These are phyloP conservation scores for Tarenaya hassleriana DNA, from an alignment of 345 rosid genomes.

Conservation along the genomic window DNA sequence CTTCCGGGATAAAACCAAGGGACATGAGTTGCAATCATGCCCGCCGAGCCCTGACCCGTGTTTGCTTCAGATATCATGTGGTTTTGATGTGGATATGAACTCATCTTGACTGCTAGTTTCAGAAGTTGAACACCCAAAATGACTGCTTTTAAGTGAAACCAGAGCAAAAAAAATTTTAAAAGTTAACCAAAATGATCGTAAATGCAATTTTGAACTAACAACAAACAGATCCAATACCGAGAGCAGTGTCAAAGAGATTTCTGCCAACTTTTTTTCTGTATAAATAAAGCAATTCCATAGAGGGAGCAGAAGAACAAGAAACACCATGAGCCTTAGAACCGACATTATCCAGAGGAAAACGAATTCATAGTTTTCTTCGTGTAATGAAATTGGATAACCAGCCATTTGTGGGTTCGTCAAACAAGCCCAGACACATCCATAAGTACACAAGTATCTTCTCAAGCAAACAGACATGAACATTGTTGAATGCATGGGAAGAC, in stretches of 20 bases:
- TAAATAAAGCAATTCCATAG: not conserved
- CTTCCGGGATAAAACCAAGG: slow-evolving; percentile 37
- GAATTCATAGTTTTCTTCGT: not conserved
- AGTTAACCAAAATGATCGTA: not conserved
- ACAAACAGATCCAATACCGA: not conserved
- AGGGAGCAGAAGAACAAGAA: not conserved
- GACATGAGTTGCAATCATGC: slow-evolving; percentile 30
- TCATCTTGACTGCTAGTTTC: slow-evolving; percentile 35
- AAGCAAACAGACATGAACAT: slow-evolving; percentile 4
- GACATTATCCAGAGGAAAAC: no score
- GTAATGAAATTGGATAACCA: not conserved
- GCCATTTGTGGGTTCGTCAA: not conserved
- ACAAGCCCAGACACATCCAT: no score
- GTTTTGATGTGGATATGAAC: slow-evolving; percentile 35
- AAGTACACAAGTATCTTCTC: not conserved
- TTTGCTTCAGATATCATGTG: slow-evolving; percentile 34
- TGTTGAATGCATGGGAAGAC: not conserved
- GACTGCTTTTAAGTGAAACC: slow-evolving; percentile 4
- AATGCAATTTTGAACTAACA: slow-evolving; percentile 2
- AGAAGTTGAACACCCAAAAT: slow-evolving; percentile 10
- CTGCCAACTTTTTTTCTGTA: no score
- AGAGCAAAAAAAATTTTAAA: slow-evolving; percentile 8
- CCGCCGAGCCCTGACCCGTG: no score
- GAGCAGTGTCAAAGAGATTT: slow-evolving; percentile 3
- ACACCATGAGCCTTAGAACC: not conserved